phyloP scores from a whole-genome alignment of 164 flowering plant species.

The Macadamia integrifolia region DNA sequence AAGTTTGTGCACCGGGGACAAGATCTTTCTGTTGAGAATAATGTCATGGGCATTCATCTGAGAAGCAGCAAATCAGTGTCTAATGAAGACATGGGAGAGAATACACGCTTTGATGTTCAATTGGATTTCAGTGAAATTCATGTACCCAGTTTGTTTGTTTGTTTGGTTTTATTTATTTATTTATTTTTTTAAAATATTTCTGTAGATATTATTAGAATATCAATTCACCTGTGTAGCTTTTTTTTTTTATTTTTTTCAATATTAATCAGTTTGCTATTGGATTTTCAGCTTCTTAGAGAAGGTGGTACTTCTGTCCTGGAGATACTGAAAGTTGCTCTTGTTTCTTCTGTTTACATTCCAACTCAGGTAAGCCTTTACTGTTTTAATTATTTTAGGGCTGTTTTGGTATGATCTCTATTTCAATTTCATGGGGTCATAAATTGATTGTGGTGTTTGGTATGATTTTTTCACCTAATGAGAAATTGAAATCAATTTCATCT shows the following conservation, averaged over 20 bases:
- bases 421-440: no score
- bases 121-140: conserved; percentile 95
- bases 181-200: conserved; percentile 1
- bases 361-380: conserved; percentile 43
- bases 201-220: conserved; percentile 6
- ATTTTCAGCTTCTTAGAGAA: conserved; percentile 79
- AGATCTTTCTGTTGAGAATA: conserved; percentile 60
- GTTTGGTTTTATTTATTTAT: neutral
- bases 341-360: conserved; percentile 67
- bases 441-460: no score
- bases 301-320: conserved; percentile 70
- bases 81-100: conserved; percentile 79
- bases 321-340: conserved; percentile 74
- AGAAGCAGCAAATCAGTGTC: conserved; percentile 65
- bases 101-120: conserved; percentile 81
- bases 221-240: conserved; percentile 2
- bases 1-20: conserved; percentile 56
- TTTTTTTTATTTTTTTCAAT: conserved; percentile 8
- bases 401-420: no score
- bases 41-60: conserved; percentile 78
- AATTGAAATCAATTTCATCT: no score
- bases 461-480: no score
- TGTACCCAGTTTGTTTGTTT: conserved; percentile 38
- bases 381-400: neutral
- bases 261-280: conserved; percentile 13